Base-by-base conservation (phyloP, 148 eudicot genomes). In the Hydrangea macrophylla region DNA sequence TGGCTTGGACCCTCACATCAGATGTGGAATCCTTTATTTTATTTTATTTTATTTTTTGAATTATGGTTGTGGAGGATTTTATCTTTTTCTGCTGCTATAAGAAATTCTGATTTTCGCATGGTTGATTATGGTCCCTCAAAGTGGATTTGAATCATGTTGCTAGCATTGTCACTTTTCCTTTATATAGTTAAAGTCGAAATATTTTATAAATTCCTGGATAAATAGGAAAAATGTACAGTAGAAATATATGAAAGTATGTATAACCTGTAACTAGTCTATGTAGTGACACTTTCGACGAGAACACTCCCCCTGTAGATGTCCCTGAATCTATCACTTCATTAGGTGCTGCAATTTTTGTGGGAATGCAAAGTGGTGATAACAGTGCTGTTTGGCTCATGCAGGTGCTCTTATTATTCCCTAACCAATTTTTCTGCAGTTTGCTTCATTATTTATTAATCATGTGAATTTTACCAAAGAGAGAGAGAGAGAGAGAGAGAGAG, bases 351-450 rank as follows among this genome's bases (percentile, higher is more conserved):
- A 74, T 74, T 12, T 83, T 70, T 26, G 64, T 57, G 74, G 86
- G 81, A 51, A 79, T 83, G 86, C 83, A 83, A 79, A 79, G 83
- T 72, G 86, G 83, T 13, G 83, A 83, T 69, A 31, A 28, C 24
- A 44, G 76, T 58, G 86, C 86, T 67, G 81, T 83, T 76, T 83
- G 86, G 86, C 65, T 83, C 55, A 83, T 83, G 86, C 86, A 83
- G 86, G 86, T 83, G 30, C 48, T 35, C 17, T 36, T 13, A 66
- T 33, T 22, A 7, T 30, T 13, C 31, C 23, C 7, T 5, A 24
- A 33, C 28, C 32, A 10, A 5, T 45, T 10, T 60, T 7, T 18
- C 17, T 27, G 9, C 53, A 9, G n/a, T 54, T 66, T 35, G 4
- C 26, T 5, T 50, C 32, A 8, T 31, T 31, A 27, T 31, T 7